Conservation (phyloP, 169 alveolate genomes). For the Plasmodium fragile region DNA sequence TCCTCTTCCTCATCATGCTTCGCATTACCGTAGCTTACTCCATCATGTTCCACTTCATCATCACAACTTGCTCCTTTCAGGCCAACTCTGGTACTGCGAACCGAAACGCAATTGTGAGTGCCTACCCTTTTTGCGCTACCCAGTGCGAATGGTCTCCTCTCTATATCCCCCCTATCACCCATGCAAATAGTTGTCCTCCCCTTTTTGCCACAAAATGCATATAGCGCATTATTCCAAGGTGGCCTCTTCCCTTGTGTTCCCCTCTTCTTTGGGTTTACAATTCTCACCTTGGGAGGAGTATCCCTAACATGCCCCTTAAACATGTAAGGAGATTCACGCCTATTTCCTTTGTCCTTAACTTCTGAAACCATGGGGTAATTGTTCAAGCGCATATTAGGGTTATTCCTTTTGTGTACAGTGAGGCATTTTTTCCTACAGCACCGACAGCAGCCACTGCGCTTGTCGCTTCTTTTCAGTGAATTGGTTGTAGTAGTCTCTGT, state of each 20-base stretch:
- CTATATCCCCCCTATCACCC: background rate
- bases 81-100: background rate
- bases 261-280: background rate
- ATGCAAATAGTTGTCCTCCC: background rate
- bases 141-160: background rate
- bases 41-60: background rate
- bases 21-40: background rate
- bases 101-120: background rate
- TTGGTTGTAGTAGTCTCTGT: background rate
- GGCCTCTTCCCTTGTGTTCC: background rate
- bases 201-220: background rate
- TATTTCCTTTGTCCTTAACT: background rate
- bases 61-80: background rate
- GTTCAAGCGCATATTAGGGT: background rate
- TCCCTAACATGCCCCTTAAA: background rate
- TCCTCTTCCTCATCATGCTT: background rate
- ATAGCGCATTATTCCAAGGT: background rate
- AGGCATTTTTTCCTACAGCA: background rate
- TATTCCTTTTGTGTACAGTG: background rate
- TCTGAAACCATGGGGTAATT: background rate
- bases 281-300: background rate
- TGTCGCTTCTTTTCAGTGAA: background rate
- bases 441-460: background rate
- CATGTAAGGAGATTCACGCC: background rate
- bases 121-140: background rate